Conservation (phyloP, 169 alveolate species). For the Plasmodium cynomolgi region DNA sequence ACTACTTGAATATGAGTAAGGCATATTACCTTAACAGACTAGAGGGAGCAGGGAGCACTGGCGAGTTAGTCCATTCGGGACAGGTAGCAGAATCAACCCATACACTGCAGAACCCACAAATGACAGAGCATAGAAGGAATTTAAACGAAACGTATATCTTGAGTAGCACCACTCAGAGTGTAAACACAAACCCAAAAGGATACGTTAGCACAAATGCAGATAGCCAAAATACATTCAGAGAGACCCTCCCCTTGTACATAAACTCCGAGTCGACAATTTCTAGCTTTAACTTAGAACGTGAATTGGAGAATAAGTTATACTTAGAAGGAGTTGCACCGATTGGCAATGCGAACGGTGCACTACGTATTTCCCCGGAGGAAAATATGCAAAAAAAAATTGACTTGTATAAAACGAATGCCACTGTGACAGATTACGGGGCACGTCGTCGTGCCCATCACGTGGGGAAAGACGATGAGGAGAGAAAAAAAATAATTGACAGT, state of each 20-base stretch:
- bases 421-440: not conserved
- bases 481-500: not conserved
- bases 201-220: slow-evolving; percentile 12
- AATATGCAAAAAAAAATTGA: not conserved
- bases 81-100: not conserved
- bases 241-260: slow-evolving; percentile 26
- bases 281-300: slow-evolving; percentile 53
- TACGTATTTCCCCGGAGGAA: not conserved
- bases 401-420: not conserved
- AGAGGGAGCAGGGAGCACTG: not conserved
- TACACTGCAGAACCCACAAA: not conserved
- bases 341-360: not conserved
- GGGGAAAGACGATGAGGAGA: not conserved
- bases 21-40: slow-evolving; percentile 9
- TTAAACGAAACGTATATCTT: slow-evolving; percentile 43
- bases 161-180: slow-evolving; percentile 61
- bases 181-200: slow-evolving; percentile 8
- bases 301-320: slow-evolving; percentile 3
- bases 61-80: not conserved
- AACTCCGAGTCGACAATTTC: slow-evolving; percentile 64
- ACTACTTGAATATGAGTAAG: not conserved
- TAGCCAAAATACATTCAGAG: slow-evolving; percentile 37
- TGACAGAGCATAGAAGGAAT: not conserved
- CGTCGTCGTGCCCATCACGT: not conserved
- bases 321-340: not conserved